These are phyloP conservation scores for Zymoseptoria brevis DNA, from an alignment of 2,329 filamentous ascomycete species.

Conservation along the genomic window DNA sequence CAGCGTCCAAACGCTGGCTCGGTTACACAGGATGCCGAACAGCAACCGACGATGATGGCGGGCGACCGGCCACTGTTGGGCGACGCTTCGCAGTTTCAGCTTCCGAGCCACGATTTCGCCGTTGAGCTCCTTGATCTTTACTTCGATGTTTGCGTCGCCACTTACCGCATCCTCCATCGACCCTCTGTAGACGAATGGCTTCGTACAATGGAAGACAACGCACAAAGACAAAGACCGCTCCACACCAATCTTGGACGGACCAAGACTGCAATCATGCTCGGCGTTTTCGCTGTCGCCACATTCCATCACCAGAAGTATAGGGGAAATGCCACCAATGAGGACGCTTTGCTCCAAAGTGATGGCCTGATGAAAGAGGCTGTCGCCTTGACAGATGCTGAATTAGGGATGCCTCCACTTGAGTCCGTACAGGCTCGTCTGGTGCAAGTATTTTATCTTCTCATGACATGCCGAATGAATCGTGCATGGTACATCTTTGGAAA, in stretches of 20 bases:
- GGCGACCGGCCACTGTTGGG: conserved; percentile 45
- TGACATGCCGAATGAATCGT: conserved; percentile 22
- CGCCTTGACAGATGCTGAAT: conserved; percentile 7
- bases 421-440: conserved; percentile 14
- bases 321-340: conserved; percentile 35
- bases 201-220: conserved; percentile 7
- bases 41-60: conserved; percentile 42
- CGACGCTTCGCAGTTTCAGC: conserved; percentile 22
- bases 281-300: conserved; percentile 5
- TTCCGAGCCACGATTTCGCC: conserved; percentile 35
- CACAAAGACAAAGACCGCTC: conserved; percentile 26
- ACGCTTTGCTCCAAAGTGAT: not conserved
- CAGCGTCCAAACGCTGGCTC: conserved; percentile 17
- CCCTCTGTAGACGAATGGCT: conserved; percentile 46
- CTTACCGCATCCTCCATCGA: conserved; percentile 51
- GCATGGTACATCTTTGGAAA: conserved; percentile 28
- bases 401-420: conserved; percentile 7
- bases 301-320: conserved; percentile 28
- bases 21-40: conserved; percentile 18
- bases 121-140: conserved; percentile 45
- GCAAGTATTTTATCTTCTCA: conserved; percentile 14
- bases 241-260: conserved; percentile 37
- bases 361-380: not conserved
- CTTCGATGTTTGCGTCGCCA: conserved; percentile 54
- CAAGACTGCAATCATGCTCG: conserved; percentile 27